A percentile compares a stretch with the other conserved stretches of the same genome.
Conservation (phyloP, 2,329 filamentous ascomycete species). For the Chaetomium globosum region DNA sequence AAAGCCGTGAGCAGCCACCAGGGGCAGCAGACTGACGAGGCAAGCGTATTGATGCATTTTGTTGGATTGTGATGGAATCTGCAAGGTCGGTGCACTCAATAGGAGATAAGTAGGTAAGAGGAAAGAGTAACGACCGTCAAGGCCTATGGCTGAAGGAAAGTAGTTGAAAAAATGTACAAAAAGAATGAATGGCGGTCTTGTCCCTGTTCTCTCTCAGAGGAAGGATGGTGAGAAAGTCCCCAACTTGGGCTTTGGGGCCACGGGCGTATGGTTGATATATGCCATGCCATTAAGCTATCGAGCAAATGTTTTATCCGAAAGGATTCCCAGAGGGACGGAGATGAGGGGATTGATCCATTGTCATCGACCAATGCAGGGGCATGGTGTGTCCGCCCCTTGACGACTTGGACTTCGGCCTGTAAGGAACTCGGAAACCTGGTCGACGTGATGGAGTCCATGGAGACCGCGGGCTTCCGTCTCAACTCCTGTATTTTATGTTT, state of each 20-base stretch:
- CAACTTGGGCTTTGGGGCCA: not conserved
- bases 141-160: not conserved
- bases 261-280: not conserved
- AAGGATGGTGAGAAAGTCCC: not conserved
- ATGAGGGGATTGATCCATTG: not conserved
- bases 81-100: not conserved
- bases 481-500: not conserved
- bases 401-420: not conserved
- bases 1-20: conserved; percentile 15
- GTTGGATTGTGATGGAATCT: not conserved
- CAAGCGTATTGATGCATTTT: not conserved
- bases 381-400: not conserved
- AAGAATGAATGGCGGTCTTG: not conserved
- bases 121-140: not conserved
- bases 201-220: not conserved
- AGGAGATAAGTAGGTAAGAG: not conserved
- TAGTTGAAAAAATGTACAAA: not conserved
- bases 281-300: not conserved
- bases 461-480: not conserved
- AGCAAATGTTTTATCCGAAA: not conserved
- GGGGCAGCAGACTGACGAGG: conserved; percentile 10
- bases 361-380: not conserved
- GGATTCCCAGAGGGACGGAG: not conserved
- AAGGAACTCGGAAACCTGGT: no score
- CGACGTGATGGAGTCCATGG: not conserved